These are phyloP conservation scores for Prunella vulgaris DNA, from an alignment of 257 asterid genomes.

Conservation along the genomic window DNA sequence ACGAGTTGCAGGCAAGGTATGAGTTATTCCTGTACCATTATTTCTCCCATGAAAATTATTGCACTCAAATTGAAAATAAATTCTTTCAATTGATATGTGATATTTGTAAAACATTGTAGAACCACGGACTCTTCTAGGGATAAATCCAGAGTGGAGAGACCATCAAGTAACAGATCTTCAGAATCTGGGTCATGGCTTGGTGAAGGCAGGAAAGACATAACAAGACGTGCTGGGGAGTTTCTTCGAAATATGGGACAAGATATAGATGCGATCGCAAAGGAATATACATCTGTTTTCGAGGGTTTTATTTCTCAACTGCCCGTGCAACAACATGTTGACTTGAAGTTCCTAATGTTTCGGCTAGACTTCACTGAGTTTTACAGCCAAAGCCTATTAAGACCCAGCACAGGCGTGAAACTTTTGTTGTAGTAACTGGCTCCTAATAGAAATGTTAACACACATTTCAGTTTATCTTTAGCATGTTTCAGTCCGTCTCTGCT, in stretches of 20 bases:
- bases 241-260: constrained; percentile 69
- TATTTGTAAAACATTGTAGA: constrained; percentile 41
- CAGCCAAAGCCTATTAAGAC: constrained; percentile 62
- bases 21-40: constrained; percentile 12
- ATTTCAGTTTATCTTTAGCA: constrained; percentile 4
- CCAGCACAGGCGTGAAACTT: constrained; percentile 45
- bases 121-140: constrained; percentile 49
- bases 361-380: constrained; percentile 92
- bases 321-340: constrained; percentile 74
- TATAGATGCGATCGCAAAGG: constrained; percentile 70
- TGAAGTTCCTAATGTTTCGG: constrained; percentile 92
- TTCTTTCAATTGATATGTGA: constrained; percentile 17
- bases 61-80: background rate
- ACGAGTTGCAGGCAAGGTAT: constrained; percentile 91
- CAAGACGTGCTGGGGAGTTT: constrained; percentile 83
- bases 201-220: constrained; percentile 89
- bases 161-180: constrained; percentile 49
- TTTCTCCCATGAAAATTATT: constrained; percentile 3
- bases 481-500: constrained; percentile 24
- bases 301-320: constrained; percentile 91
- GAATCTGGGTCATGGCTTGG: constrained; percentile 80
- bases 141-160: constrained; percentile 41
- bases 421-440: constrained; percentile 27
- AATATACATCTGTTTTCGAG: constrained; percentile 77
- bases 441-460: background rate